phyloP scores from a whole-genome alignment of 1,284 basidiomycete species.

The Trichosporon coremiiforme region DNA sequence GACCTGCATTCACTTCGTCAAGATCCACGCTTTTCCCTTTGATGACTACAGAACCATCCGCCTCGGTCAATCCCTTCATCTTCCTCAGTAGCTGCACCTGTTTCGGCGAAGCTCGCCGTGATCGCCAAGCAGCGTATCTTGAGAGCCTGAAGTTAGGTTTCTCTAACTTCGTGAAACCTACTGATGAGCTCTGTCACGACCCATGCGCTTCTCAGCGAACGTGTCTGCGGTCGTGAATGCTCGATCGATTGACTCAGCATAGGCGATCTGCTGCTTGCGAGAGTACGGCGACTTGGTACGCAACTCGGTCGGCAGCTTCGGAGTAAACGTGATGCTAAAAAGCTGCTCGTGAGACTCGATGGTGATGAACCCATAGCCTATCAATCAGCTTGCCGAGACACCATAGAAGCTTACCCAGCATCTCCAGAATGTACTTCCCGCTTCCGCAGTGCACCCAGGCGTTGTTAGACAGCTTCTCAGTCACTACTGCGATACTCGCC shows the following conservation, averaged over 20 bases:
- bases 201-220: conserved; percentile 38
- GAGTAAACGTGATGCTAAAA: conserved; percentile 37
- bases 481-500: conserved; percentile 54
- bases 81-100: conserved; percentile 70
- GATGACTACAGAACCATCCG: conserved; percentile 29
- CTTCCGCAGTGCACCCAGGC: conserved; percentile 67
- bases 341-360: conserved; percentile 59
- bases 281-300: conserved; percentile 32
- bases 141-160: conserved; percentile 60
- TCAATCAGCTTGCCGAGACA: not conserved
- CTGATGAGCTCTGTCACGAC: conserved; percentile 32
- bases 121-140: conserved; percentile 73
- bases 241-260: conserved; percentile 39
- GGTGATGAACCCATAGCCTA: conserved; percentile 68
- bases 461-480: conserved; percentile 61
- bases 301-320: conserved; percentile 33
- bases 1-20: conserved; percentile 28
- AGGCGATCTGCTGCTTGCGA: conserved; percentile 30
- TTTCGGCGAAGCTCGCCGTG: conserved; percentile 64
- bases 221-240: conserved; percentile 57
- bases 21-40: conserved; percentile 31
- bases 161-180: conserved; percentile 20
- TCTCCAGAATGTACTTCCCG: conserved; percentile 74
- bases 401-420: conserved; percentile 61
- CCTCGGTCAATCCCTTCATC: conserved; percentile 52